Conservation (phyloP, 2,329 filamentous ascomycete genomes). For the Davidsoniella neocaledoniae region DNA sequence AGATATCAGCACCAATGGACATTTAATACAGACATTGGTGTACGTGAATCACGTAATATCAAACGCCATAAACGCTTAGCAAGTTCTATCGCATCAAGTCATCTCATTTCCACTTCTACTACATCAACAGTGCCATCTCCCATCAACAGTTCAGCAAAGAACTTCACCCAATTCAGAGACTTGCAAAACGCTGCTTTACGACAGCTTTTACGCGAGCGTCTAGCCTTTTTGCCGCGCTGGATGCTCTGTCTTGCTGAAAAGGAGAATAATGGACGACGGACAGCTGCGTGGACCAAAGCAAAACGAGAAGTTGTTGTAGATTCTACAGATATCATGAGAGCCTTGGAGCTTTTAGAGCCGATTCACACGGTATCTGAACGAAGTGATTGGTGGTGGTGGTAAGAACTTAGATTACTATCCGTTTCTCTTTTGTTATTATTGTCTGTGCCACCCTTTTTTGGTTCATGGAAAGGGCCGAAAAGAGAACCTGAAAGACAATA, state of each 20-base stretch:
- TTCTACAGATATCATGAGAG: neutral
- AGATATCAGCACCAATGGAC: constrained; percentile 23
- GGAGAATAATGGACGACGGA: neutral
- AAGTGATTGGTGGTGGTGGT: constrained; percentile 7
- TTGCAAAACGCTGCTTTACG: constrained; percentile 1
- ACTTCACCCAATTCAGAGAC: too few relatives aligned
- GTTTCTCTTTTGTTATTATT: neutral
- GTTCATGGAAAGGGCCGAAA: too few relatives aligned
- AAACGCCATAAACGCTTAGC: too few relatives aligned
- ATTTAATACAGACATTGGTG: constrained; percentile 26
- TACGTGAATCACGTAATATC: constrained; percentile 18
- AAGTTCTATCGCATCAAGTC: too few relatives aligned
- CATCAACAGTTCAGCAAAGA: too few relatives aligned
- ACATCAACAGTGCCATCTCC: too few relatives aligned
- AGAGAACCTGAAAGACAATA: too few relatives aligned
- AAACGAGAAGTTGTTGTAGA: neutral
- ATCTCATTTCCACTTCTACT: too few relatives aligned
- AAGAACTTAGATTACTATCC: neutral
- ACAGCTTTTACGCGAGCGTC: constrained; percentile 14
- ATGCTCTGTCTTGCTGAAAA: constrained; percentile 17
- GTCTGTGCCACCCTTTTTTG: too few relatives aligned
- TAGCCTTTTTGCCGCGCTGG: constrained; percentile 14
- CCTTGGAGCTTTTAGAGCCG: constrained; percentile 1
- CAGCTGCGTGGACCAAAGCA: neutral
- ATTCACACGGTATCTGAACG: constrained; percentile 1